phyloP scores from a whole-genome alignment of 768 basidiomycete genomes.

The Pleurotus tuoliensis region DNA sequence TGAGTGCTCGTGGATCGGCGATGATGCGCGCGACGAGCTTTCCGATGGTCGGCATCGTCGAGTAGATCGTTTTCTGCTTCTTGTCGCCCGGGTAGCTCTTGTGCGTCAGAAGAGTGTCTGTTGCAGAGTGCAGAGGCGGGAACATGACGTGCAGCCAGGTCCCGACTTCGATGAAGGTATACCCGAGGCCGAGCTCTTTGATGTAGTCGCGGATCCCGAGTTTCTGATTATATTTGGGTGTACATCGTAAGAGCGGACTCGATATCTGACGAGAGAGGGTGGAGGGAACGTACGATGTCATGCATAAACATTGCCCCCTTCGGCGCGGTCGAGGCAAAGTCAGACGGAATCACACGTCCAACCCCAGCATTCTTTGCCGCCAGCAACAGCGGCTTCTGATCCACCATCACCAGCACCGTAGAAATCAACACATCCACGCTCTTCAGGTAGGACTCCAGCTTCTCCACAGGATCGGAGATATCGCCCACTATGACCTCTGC shows the following conservation, averaged over 20 bases:
- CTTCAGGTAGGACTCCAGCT: background rate
- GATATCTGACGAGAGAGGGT: too few relatives aligned
- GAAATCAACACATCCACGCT: conserved; percentile 1
- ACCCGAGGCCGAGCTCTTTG: background rate
- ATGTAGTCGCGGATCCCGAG: background rate
- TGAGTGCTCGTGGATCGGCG: background rate
- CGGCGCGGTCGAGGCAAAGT: background rate
- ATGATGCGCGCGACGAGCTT: background rate
- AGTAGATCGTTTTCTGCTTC: background rate
- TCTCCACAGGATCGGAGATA: background rate
- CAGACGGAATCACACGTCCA: conserved; percentile 1
- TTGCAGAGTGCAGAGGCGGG: background rate
- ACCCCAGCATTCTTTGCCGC: conserved; percentile 2
- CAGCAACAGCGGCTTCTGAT: background rate
- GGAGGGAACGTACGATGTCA: background rate
- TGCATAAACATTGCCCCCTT: background rate
- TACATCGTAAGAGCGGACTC: background rate
- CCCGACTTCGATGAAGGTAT: background rate
- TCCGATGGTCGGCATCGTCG: background rate
- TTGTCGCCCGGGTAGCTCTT: background rate
- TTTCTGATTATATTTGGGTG: background rate
- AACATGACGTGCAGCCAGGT: background rate
- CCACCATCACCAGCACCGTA: background rate
- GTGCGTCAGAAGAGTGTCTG: background rate
- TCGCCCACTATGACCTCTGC: background rate